phyloP scores from a whole-genome alignment of 176 grass and related monocot species.

The Alloteropsis semialata region DNA sequence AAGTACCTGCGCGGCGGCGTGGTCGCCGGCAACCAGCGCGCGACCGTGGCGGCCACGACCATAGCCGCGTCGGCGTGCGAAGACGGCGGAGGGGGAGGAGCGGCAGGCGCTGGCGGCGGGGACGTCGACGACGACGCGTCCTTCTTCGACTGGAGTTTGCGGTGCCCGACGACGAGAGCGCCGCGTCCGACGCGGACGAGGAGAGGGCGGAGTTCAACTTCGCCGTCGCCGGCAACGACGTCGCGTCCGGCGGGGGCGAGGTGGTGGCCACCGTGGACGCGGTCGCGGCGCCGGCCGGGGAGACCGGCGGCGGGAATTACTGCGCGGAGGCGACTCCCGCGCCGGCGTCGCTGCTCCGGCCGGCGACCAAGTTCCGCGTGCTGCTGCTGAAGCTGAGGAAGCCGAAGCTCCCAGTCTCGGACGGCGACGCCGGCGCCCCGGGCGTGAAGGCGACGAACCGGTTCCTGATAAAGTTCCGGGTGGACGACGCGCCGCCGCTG shows the following conservation, averaged over 20 bases:
- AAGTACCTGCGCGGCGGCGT: constrained; percentile 74
- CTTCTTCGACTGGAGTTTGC: constrained; percentile 99
- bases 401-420: constrained; percentile 15
- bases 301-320: background rate
- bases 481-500: constrained; percentile 57
- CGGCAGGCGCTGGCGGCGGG: constrained; percentile 18
- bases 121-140: constrained; percentile 68
- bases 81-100: constrained; percentile 30
- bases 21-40: constrained; percentile 20
- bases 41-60: constrained; percentile 10
- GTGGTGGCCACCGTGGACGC: background rate
- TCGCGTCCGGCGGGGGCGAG: too few relatives aligned
- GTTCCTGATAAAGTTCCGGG: constrained; percentile 77
- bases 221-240: constrained; percentile 36
- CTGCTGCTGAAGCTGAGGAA: constrained; percentile 70
- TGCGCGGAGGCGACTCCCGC: constrained; percentile 16
- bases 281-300: background rate
- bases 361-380: constrained; percentile 78
- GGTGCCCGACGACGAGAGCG: constrained; percentile 52
- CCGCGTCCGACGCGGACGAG: constrained; percentile 34
- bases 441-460: constrained; percentile 39
- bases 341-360: constrained; percentile 47
- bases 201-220: constrained; percentile 49
- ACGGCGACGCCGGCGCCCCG: background rate
- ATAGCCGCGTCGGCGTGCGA: constrained; percentile 33